phyloP scores from a whole-genome alignment of 2,329 filamentous ascomycete species.

The Neonectria hederae region DNA sequence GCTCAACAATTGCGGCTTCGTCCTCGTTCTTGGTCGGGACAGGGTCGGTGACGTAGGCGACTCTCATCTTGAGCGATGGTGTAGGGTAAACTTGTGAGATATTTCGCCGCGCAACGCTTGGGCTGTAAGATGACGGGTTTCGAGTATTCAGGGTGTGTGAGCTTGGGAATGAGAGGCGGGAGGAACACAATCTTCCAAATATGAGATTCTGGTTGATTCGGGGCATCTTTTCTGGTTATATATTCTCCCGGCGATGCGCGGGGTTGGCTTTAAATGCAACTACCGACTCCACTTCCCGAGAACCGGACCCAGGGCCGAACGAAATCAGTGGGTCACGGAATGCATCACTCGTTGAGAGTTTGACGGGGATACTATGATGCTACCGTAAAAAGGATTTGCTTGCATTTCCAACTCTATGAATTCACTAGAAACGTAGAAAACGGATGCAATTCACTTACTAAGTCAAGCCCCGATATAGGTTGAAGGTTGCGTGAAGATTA shows the following conservation, averaged over 20 bases:
- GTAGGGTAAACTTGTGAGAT: conserved; percentile 17
- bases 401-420: too few species aligned
- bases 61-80: conserved; percentile 62
- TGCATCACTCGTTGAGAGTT: background rate
- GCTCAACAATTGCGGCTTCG: conserved; percentile 67
- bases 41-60: conserved; percentile 70
- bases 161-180: background rate
- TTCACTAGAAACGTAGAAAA: background rate
- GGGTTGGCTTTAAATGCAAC: conserved; percentile 38
- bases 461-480: background rate
- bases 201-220: conserved; percentile 12
- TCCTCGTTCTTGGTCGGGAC: conserved; percentile 55
- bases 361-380: background rate
- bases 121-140: background rate
- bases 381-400: background rate
- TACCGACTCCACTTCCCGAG: conserved; percentile 44
- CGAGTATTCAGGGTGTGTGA: background rate
- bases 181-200: background rate
- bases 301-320: conserved; percentile 31
- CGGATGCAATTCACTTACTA: too few species aligned
- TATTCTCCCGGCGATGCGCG: conserved; percentile 41
- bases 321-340: conserved; percentile 27
- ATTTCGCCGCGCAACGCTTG: background rate
- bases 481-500: background rate
- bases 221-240: conserved; percentile 39